phyloP scores from a whole-genome alignment of 106 monocot species.

The Platanthera zijinensis region DNA sequence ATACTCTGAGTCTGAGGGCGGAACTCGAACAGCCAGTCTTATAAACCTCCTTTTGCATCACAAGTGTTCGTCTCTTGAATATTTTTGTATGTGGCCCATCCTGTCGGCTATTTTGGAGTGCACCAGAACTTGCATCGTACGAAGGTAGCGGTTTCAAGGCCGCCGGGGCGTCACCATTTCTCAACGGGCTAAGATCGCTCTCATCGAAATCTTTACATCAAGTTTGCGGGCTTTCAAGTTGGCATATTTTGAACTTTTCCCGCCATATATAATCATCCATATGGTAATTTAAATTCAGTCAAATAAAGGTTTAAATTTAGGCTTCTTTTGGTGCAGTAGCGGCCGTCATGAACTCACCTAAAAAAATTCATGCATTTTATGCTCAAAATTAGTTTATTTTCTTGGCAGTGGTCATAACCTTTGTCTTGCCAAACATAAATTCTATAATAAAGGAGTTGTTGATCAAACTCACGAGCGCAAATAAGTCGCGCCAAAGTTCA shows the following conservation, averaged over 20 bases:
- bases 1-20: slow-evolving; percentile 22
- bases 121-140: slow-evolving; percentile 83
- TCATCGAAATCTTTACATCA: slow-evolving; percentile 93
- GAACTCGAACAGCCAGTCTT: slow-evolving; percentile 84
- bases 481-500: too few relatives aligned
- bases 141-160: slow-evolving; percentile 98
- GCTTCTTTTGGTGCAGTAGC: too few relatives aligned
- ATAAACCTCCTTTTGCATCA: slow-evolving; percentile 81
- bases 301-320: too few relatives aligned
- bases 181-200: slow-evolving; percentile 81
- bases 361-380: too few relatives aligned
- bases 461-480: too few relatives aligned
- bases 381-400: too few relatives aligned
- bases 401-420: too few relatives aligned
- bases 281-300: too few relatives aligned
- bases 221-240: slow-evolving; percentile 99
- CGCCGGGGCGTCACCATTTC: slow-evolving; percentile 85
- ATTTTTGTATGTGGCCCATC: slow-evolving; percentile 93
- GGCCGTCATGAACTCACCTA: too few relatives aligned
- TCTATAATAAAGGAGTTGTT: too few relatives aligned
- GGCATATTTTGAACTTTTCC: neutral
- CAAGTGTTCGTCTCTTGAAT: slow-evolving; percentile 83
- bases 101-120: slow-evolving; percentile 84
- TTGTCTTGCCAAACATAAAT: too few relatives aligned
- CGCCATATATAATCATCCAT: too few relatives aligned